Evolutionary conservation across 148 eudicot species (phyloP).

Genomic region (Pharnaceum exiguum): DNA sequence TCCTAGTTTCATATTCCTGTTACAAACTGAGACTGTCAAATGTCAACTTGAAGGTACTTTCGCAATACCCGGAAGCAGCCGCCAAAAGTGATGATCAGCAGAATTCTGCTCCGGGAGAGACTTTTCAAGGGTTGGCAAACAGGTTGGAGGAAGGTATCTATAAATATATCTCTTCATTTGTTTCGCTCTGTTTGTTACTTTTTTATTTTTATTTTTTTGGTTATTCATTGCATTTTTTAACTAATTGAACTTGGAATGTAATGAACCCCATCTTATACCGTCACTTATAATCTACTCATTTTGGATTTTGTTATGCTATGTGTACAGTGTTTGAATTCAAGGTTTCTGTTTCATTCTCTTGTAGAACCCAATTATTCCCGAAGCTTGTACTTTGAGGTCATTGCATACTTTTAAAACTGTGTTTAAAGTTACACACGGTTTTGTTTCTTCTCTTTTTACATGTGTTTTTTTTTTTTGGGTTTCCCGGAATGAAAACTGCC

Average conservation of each 20-base stretch:
- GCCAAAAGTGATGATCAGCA: constrained; percentile 46
- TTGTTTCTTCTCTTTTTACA: too few species aligned
- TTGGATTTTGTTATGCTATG: too few species aligned
- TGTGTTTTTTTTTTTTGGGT: too few species aligned
- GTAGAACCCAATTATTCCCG: not conserved
- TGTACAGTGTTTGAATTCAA: not conserved
- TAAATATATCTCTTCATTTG: not conserved
- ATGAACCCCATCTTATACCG: too few species aligned
- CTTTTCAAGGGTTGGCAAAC: constrained; percentile 47
- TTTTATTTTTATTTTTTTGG: not conserved
- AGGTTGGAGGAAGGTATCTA: constrained; percentile 81
- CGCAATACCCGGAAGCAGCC: constrained; percentile 66
- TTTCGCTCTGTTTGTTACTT: not conserved
- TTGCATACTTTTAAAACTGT: not conserved
- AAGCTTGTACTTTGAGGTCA: not conserved
- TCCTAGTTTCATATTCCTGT: too few species aligned
- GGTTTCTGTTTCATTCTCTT: not conserved
- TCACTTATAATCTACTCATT: too few species aligned
- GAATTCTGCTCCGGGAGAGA: constrained; percentile 56
- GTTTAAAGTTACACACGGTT: not conserved
- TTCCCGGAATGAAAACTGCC: too few species aligned
- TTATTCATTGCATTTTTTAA: not conserved
- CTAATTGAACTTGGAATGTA: too few species aligned
- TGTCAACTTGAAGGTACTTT: constrained; percentile 52
- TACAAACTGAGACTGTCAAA: too few species aligned